These are phyloP conservation scores for Scheffersomyces titani DNA, from an alignment of 1,139 yeast genomes.

Conservation along the genomic window DNA sequence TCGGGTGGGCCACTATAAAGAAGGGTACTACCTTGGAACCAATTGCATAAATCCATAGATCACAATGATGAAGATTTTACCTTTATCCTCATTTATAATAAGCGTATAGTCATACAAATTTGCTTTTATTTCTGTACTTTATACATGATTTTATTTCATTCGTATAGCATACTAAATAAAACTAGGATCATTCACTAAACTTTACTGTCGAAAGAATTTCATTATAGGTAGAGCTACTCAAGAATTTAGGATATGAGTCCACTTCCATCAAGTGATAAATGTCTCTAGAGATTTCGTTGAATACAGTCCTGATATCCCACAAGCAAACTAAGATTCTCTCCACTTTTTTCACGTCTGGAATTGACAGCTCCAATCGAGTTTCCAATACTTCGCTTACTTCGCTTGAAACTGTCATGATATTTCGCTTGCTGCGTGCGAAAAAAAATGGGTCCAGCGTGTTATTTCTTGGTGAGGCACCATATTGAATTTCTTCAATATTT, in stretches of 20 bases:
- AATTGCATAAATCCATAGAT: conserved; percentile 27
- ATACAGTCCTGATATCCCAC: conserved; percentile 33
- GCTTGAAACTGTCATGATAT: background rate
- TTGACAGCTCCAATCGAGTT: background rate
- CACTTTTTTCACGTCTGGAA: conserved; percentile 21
- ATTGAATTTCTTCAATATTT: background rate
- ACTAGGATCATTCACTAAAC: background rate
- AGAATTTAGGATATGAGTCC: conserved; percentile 75
- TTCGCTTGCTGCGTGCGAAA: background rate
- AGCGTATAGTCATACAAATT: background rate
- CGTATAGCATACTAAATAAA: no score
- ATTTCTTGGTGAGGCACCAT: background rate
- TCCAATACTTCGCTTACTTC: background rate
- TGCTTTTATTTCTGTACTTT: background rate
- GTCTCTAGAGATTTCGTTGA: conserved; percentile 44
- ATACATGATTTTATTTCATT: background rate
- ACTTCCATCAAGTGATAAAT: conserved; percentile 64
- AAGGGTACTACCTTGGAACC: conserved; percentile 91
- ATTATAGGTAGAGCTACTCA: conserved; percentile 26
- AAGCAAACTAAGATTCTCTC: conserved; percentile 30
- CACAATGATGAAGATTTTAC: background rate
- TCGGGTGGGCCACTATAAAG: conserved; percentile 99
- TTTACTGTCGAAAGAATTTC: background rate
- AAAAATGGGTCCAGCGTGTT: background rate
- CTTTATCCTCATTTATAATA: background rate